Percentiles rank a stretch among this genome's conserved stretches.
Evolutionary conservation across 2,329 filamentous ascomycete genomes (phyloP).

Genomic region (Fusarium denticulatum): DNA sequence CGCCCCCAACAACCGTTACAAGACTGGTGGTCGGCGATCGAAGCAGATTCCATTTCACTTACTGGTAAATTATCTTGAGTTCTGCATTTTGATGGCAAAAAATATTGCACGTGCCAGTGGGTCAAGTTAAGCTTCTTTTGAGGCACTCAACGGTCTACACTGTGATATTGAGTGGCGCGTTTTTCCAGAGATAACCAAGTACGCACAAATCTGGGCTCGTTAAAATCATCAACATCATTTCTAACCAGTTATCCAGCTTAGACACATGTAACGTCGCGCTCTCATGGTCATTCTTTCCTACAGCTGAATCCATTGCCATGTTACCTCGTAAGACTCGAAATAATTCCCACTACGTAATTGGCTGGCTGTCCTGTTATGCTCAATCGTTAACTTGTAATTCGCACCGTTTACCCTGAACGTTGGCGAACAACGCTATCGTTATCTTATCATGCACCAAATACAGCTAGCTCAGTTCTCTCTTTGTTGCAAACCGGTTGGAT

Average conservation of each 20-base stretch:
- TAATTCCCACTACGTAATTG: background rate
- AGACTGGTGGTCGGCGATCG: background rate
- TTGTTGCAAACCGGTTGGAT: background rate
- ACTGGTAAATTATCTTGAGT: rapidly evolving
- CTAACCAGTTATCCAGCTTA: too few species aligned
- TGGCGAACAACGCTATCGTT: rapidly evolving
- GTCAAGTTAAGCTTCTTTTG: background rate
- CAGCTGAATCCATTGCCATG: too few species aligned
- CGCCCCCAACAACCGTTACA: background rate
- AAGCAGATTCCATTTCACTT: rapidly evolving
- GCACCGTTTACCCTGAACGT: background rate
- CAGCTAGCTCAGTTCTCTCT: background rate
- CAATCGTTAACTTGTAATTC: background rate
- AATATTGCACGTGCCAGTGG: rapidly evolving
- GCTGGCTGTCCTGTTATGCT: background rate
- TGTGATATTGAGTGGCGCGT: rapidly evolving
- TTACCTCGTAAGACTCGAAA: too few species aligned
- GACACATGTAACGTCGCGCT: too few species aligned
- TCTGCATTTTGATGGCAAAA: rapidly evolving
- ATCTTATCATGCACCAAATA: background rate
- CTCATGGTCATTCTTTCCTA: too few species aligned
- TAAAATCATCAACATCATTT: too few species aligned
- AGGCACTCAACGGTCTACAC: background rate
- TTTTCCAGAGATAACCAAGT: too few species aligned
- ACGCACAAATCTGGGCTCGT: too few species aligned